These are phyloP conservation scores for Xylaria castorea DNA, from an alignment of 495 filamentous ascomycete genomes.

Conservation along the genomic window DNA sequence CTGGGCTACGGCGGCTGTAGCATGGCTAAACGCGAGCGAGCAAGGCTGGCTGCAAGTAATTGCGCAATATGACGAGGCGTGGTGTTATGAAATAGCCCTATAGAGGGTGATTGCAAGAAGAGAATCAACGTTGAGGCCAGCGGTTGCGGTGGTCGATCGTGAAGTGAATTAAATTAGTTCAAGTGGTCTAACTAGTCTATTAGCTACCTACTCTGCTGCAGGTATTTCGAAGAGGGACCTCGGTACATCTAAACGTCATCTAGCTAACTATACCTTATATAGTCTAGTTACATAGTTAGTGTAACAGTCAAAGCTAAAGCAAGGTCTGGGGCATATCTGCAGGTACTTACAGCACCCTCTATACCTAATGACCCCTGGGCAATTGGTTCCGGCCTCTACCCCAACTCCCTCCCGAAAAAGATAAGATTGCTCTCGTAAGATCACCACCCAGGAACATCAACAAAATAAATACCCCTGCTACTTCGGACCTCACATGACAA, in stretches of 20 bases:
- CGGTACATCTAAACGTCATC: conserved; percentile 19
- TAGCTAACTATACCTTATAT: too few relatives aligned
- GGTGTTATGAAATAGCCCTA: neutral
- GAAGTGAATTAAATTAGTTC: too few relatives aligned
- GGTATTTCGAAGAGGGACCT: neutral
- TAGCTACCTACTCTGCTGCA: too few relatives aligned
- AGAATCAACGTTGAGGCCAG: neutral
- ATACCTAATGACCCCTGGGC: too few relatives aligned
- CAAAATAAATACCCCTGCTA: neutral
- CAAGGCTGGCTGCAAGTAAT: neutral
- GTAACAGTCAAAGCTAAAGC: neutral
- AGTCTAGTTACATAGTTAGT: too few relatives aligned
- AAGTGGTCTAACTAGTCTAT: too few relatives aligned
- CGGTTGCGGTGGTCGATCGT: neutral
- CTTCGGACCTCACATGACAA: neutral
- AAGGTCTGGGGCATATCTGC: neutral
- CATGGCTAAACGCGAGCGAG: conserved; percentile 2
- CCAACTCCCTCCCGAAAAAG: neutral
- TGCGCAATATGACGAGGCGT: neutral
- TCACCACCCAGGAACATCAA: neutral
- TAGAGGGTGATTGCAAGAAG: neutral
- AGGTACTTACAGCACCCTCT: neutral
- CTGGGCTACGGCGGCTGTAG: conserved; percentile 20
- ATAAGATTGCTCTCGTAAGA: neutral
- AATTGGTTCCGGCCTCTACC: too few relatives aligned